Conservation (phyloP, 495 filamentous ascomycete species). For the Hamigera avellanea region DNA sequence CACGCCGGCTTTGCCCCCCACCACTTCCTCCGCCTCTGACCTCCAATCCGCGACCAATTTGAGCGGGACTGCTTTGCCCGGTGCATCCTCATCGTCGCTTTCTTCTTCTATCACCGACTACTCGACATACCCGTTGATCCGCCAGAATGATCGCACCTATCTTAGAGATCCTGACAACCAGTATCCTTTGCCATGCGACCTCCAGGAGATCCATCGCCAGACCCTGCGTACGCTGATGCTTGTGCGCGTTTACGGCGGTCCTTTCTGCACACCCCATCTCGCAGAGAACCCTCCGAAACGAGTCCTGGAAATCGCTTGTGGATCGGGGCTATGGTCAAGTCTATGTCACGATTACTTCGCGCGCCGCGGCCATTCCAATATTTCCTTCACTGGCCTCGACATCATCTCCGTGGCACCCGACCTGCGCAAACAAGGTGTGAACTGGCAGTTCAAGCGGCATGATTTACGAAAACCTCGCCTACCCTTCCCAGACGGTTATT, state of each 20-base stretch:
- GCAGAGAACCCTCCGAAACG: slow-evolving; percentile 55
- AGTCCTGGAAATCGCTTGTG: slow-evolving; percentile 81
- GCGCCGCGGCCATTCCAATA: slow-evolving; percentile 43
- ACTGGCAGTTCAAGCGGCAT: slow-evolving; percentile 82
- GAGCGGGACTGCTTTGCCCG: slow-evolving; percentile 4
- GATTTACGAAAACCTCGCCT: slow-evolving; percentile 64
- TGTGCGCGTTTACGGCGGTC: slow-evolving; percentile 66
- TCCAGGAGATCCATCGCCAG: slow-evolving; percentile 79
- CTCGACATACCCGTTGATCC: slow-evolving; percentile 49
- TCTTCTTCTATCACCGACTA: neutral
- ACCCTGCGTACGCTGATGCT: slow-evolving; percentile 72
- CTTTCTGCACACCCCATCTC: slow-evolving; percentile 61
- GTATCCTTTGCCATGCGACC: slow-evolving; percentile 82
- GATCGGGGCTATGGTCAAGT: slow-evolving; percentile 81
- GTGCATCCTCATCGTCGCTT: neutral
- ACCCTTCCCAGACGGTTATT: slow-evolving; percentile 73
- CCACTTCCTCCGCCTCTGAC: slow-evolving; percentile 25
- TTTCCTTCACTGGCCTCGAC: slow-evolving; percentile 77
- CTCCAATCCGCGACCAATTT: slow-evolving; percentile 26
- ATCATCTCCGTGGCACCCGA: slow-evolving; percentile 66
- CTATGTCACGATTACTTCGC: slow-evolving; percentile 69
- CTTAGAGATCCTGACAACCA: slow-evolving; percentile 60
- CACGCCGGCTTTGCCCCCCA: slow-evolving; percentile 3
- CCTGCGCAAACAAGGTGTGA: slow-evolving; percentile 60
- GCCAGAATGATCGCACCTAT: slow-evolving; percentile 68